A percentile compares a stretch with the other conserved stretches of the same genome.
phyloP scores from a whole-genome alignment of 306 rosid species.

The Dalbergia cultrata region DNA sequence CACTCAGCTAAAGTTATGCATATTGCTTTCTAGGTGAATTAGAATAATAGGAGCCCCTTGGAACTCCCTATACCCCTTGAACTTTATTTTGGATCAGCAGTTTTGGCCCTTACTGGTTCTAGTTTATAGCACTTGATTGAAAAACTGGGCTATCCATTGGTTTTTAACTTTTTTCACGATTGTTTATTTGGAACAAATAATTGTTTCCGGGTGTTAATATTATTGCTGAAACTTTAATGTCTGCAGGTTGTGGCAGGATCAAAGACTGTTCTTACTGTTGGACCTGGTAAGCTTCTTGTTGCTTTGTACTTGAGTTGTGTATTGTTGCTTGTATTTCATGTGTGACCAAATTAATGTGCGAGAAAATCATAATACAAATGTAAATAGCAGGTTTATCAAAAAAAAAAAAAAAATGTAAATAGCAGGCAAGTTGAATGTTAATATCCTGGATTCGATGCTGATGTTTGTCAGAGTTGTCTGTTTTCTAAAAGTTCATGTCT shows the following conservation, averaged over 20 bases:
- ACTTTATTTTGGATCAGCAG: neutral
- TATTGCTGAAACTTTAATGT: constrained; percentile 33
- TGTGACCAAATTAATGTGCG: neutral
- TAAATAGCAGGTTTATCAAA: constrained; percentile 24
- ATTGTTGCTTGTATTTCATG: constrained; percentile 32
- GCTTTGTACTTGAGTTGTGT: constrained; percentile 35
- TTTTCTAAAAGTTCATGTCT: neutral
- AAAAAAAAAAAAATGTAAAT: neutral
- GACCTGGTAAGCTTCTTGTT: constrained; percentile 73
- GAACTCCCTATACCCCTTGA: neutral
- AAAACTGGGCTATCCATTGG: neutral
- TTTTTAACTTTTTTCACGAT: neutral
- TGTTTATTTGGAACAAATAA: neutral
- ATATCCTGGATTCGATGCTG: constrained; percentile 35
- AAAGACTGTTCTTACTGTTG: constrained; percentile 92
- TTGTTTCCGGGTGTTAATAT: constrained; percentile 4
- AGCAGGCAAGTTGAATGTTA: constrained; percentile 17
- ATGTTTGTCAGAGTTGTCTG: neutral
- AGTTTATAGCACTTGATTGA: too few species aligned
- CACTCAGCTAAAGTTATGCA: neutral
- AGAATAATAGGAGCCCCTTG: neutral
- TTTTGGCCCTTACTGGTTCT: neutral
- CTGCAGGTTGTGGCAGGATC: constrained; percentile 84
- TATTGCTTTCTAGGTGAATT: too few species aligned
- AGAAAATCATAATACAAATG: constrained; percentile 16